Base-by-base conservation (phyloP, 495 filamentous ascomycete genomes). In the Cairneyella variabilis region DNA sequence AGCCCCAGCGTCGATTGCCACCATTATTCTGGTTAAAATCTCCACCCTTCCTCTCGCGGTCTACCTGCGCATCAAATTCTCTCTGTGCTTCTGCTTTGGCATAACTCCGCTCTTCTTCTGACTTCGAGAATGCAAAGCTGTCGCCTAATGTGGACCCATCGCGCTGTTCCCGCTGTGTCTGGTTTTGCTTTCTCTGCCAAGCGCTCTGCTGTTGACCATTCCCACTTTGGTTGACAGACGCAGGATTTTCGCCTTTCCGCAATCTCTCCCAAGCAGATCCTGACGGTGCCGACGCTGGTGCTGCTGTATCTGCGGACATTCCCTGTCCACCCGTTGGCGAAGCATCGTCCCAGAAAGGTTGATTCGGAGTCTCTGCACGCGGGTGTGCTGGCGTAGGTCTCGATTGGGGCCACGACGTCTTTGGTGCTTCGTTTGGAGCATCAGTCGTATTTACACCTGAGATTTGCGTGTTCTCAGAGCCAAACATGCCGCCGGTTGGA, bases 11-110 rank as follows among this genome's bases (percentile, higher is more conserved):
- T 39, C 42, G 50, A 28, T 61, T 44, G 8, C 53, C 60, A 18
- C 57, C 60, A 32, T n/a, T 32, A 1, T 50, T 32, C 23, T 26
- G n/a, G 16, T 34, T 56, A 38, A 64, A 64, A 14, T 61, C 53
- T 12, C 58, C 64, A 4, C 71, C 74, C 20, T 50, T 62, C 46
- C 74, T 47, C 49, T 81, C 77, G 51, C 62, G 62, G 57, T 80
- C 77, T 20, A 81, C 60, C 21, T 66, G 57, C 26, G 65, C 69
- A 60, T 81, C 77, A 62, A 81, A 80, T 30, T 77, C 72, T 47
- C 60, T 69, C 64, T 82, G 78, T 48, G 76, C 75, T 57, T 79
- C 69, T 20, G 55, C 65, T 55, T 65, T 72, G n/a, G 72, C 76
- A 40, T 67, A 55, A 30, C 25, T 38, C 22, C 46, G 45, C 8